Conservation (phyloP, 2,329 filamentous ascomycete species). For the Arthrinium phaeospermum region DNA sequence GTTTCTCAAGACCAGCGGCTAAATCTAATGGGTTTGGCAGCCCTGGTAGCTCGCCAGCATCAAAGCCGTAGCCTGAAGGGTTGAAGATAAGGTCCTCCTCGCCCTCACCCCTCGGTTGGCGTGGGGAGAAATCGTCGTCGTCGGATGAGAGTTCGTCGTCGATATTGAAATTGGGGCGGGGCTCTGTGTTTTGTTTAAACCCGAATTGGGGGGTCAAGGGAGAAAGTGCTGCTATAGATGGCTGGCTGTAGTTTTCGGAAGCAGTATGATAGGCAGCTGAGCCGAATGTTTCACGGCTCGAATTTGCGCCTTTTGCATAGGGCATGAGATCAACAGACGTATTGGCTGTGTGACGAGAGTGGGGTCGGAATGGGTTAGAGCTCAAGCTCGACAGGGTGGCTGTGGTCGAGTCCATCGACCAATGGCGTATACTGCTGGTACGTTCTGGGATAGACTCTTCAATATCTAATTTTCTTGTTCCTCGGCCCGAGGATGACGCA, state of each 20-base stretch:
- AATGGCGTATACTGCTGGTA: constrained; percentile 45
- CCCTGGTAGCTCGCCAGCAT: constrained; percentile 22
- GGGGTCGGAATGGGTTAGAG: constrained; percentile 47
- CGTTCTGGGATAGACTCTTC: constrained; percentile 44
- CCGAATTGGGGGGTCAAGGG: neutral
- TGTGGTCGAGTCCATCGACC: constrained; percentile 50
- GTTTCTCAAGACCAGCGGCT: neutral
- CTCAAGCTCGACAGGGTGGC: constrained; percentile 46
- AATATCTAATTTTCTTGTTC: constrained; percentile 39
- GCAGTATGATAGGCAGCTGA: constrained; percentile 13
- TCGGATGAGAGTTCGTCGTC: constrained; percentile 23
- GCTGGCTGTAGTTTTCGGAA: constrained; percentile 24
- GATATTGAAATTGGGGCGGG: constrained; percentile 19
- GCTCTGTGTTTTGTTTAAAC: neutral
- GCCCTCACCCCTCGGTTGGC: constrained; percentile 19
- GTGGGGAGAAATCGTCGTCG: constrained; percentile 18
- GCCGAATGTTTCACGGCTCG: constrained; percentile 24
- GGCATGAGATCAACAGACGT: constrained; percentile 50
- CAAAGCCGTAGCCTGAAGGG: constrained; percentile 22
- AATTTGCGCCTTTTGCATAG: constrained; percentile 25
- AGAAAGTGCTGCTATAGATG: constrained; percentile 1
- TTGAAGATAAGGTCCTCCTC: constrained; percentile 24
- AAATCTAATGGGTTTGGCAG: constrained; percentile 19
- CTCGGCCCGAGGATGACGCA: constrained; percentile 31
- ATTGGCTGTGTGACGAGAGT: constrained; percentile 50